Evolutionary conservation across 2,329 filamentous ascomycete genomes (phyloP).

Genomic region (Pseudogymnoascus sp.): DNA sequence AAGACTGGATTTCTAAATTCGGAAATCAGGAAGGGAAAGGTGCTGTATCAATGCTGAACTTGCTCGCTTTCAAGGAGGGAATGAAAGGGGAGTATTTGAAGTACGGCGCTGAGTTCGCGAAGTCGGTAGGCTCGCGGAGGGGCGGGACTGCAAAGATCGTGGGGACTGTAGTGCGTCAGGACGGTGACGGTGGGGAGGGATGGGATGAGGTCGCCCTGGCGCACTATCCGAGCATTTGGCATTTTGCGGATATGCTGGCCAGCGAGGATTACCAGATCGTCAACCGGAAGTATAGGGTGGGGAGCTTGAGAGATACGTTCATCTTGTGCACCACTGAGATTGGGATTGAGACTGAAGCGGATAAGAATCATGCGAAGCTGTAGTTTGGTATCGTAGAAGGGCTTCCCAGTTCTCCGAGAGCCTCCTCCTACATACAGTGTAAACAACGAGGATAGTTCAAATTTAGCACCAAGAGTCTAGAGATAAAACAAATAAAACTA

Average conservation of each 20-base stretch:
- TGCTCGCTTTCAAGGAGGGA: slow-evolving; percentile 47
- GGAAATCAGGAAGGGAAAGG: slow-evolving; percentile 25
- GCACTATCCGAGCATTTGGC: slow-evolving; percentile 53
- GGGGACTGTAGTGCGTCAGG: slow-evolving; percentile 42
- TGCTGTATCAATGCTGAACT: slow-evolving; percentile 56
- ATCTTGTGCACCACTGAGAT: slow-evolving; percentile 47
- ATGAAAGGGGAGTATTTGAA: slow-evolving; percentile 46
- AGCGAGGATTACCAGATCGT: slow-evolving; percentile 51
- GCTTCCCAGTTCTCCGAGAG: no score
- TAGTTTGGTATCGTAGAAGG: not conserved
- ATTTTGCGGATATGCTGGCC: slow-evolving; percentile 55
- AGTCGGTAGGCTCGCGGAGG: slow-evolving; percentile 41
- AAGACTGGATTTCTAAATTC: slow-evolving; percentile 40
- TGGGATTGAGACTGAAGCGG: slow-evolving; percentile 20
- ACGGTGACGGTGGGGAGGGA: slow-evolving; percentile 24
- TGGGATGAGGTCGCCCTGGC: slow-evolving; percentile 60
- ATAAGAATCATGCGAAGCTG: not conserved
- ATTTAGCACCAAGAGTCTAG: not conserved
- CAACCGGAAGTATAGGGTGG: slow-evolving; percentile 44
- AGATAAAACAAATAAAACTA: not conserved
- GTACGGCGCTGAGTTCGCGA: slow-evolving; percentile 48
- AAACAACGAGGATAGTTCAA: not conserved
- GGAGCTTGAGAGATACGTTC: slow-evolving; percentile 43
- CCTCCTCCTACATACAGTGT: not conserved
- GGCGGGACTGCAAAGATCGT: slow-evolving; percentile 56